phyloP scores from a whole-genome alignment of 306 rosid genomes.

The Trichosanthes truncata region DNA sequence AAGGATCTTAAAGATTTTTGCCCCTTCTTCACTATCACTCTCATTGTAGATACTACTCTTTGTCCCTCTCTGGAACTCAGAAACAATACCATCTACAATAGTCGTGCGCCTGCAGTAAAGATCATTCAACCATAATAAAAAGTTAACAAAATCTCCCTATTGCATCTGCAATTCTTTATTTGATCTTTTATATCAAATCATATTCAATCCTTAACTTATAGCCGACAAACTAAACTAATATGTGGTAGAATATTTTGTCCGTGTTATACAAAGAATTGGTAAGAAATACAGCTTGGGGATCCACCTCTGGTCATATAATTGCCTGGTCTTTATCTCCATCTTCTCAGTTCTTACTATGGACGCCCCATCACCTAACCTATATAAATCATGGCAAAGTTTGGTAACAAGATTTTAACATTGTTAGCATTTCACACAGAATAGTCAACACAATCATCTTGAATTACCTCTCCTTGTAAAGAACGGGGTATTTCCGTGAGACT shows the following conservation, averaged over 20 bases:
- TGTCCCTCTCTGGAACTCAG: constrained; percentile 50
- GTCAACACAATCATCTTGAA: constrained; percentile 7
- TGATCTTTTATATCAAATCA: background rate
- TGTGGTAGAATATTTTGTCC: background rate
- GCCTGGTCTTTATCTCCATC: constrained; percentile 50
- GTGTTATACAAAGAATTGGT: constrained; percentile 11
- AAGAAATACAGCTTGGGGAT: background rate
- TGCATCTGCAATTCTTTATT: background rate
- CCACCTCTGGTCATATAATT: constrained; percentile 67
- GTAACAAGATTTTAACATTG: background rate
- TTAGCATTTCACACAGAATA: background rate
- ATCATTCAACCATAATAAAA: background rate
- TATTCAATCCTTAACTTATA: background rate
- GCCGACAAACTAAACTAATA: background rate
- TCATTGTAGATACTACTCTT: constrained; percentile 32
- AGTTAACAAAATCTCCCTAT: background rate
- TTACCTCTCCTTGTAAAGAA: constrained; percentile 81
- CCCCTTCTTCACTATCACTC: constrained; percentile 63
- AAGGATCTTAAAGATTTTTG: constrained; percentile 60
- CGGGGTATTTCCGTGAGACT: constrained; percentile 68
- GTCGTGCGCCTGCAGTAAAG: constrained; percentile 47
- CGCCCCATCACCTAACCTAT: constrained; percentile 57
- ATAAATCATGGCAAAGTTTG: constrained; percentile 14
- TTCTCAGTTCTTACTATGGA: constrained; percentile 77
- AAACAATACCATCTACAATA: constrained; percentile 51